phyloP scores from a whole-genome alignment of 2,329 filamentous ascomycete species.

The Aspergillus novofumigatus region DNA sequence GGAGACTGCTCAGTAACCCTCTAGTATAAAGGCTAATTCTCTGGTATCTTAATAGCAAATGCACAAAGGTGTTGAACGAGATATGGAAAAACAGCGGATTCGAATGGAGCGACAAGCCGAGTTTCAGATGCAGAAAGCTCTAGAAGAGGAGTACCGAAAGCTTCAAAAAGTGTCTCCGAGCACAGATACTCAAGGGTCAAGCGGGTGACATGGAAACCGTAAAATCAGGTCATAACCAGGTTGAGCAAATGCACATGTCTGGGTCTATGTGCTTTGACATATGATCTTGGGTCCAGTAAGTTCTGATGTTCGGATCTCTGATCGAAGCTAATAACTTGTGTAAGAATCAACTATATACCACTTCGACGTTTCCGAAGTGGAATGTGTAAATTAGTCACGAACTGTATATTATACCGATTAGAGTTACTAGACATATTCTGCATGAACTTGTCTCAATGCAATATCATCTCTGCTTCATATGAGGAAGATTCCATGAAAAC shows the following conservation, averaged over 20 bases:
- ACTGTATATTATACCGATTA: conserved; percentile 1
- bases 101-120: conserved; percentile 89
- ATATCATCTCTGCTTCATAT: background rate
- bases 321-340: background rate
- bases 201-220: conserved; percentile 15
- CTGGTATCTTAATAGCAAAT: conserved; percentile 59
- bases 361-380: background rate
- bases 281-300: background rate
- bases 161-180: conserved; percentile 70
- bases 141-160: conserved; percentile 88
- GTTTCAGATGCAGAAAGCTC: conserved; percentile 81
- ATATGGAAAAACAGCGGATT: conserved; percentile 87
- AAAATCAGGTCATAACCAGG: conserved; percentile 20
- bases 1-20: background rate
- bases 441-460: background rate
- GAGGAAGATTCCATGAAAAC: background rate
- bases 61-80: conserved; percentile 90
- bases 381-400: conserved; percentile 2
- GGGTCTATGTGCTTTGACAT: conserved; percentile 31
- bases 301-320: background rate
- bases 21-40: conserved; percentile 7
- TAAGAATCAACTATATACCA: background rate
- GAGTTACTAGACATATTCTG: background rate
- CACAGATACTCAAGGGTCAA: conserved; percentile 16
- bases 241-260: conserved; percentile 42